phyloP scores from a whole-genome alignment of 2,329 filamentous ascomycete genomes.

The Ascosphaera aggregata region DNA sequence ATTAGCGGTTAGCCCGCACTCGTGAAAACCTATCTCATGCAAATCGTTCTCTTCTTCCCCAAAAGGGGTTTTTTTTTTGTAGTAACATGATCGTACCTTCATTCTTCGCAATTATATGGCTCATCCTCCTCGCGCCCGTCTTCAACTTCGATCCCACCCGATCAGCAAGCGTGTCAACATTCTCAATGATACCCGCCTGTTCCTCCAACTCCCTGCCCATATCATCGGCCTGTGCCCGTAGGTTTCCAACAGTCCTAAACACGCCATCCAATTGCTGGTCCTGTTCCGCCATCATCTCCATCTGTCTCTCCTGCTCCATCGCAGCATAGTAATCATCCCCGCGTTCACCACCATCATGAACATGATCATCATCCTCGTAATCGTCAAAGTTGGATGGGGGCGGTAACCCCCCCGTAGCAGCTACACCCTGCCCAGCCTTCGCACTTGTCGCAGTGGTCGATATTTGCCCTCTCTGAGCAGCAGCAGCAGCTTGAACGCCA shows the following conservation, averaged over 20 bases:
- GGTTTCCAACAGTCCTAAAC: slow-evolving; percentile 74
- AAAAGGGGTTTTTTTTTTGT: too few relatives aligned
- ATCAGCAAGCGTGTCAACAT: slow-evolving; percentile 65
- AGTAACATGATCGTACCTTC: slow-evolving; percentile 42
- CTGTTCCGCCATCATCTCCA: slow-evolving; percentile 83
- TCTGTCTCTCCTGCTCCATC: slow-evolving; percentile 78
- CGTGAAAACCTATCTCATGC: slow-evolving; percentile 3
- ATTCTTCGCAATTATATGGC: slow-evolving; percentile 64
- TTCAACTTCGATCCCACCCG: slow-evolving; percentile 67
- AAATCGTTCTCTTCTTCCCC: too few relatives aligned
- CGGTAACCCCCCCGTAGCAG: slow-evolving; percentile 26
- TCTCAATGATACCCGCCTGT: slow-evolving; percentile 69
- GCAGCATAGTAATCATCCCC: slow-evolving; percentile 45
- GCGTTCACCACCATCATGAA: slow-evolving; percentile 20
- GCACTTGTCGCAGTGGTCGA: slow-evolving; percentile 9
- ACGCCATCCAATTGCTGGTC: slow-evolving; percentile 84
- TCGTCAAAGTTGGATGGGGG: slow-evolving; percentile 35
- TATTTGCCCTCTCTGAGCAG: slow-evolving; percentile 5
- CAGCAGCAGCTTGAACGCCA: slow-evolving; percentile 8
- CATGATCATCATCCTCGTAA: slow-evolving; percentile 12
- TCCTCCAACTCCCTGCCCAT: slow-evolving; percentile 96
- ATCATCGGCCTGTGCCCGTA: slow-evolving; percentile 73
- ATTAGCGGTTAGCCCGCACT: slow-evolving; percentile 7
- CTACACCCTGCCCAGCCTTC: slow-evolving; percentile 16
- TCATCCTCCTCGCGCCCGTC: slow-evolving; percentile 68